Percentiles rank a stretch among this genome's conserved stretches.
phyloP scores from a whole-genome alignment of 768 basidiomycete genomes.

The Kwoniella pini region DNA sequence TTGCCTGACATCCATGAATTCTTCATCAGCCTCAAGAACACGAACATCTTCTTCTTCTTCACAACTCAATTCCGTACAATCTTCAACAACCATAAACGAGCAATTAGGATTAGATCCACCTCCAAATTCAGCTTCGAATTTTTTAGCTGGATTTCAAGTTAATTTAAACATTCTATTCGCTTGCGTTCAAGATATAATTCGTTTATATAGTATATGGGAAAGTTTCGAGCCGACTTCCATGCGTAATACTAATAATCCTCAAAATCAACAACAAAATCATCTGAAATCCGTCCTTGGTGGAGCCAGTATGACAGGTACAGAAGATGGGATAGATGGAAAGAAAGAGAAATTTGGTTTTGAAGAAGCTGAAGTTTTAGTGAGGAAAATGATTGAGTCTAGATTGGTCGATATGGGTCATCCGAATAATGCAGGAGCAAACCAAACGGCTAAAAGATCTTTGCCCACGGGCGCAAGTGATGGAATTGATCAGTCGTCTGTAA shows the following conservation, averaged over 20 bases:
- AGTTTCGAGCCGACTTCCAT: constrained; percentile 61
- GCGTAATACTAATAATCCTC: not conserved
- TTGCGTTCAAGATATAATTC: constrained; percentile 86
- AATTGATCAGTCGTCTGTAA: not conserved
- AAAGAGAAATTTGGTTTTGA: constrained; percentile 40
- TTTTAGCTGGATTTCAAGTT: constrained; percentile 82
- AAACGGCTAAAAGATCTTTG: constrained; percentile 1
- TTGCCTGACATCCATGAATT: constrained; percentile 64
- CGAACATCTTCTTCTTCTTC: constrained; percentile 47
- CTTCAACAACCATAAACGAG: constrained; percentile 53
- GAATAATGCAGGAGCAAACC: constrained; percentile 31
- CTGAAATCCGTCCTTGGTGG: not conserved
- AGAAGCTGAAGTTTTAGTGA: constrained; percentile 42
- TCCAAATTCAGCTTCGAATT: constrained; percentile 57
- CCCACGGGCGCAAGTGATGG: too few relatives aligned
- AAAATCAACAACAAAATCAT: constrained; percentile 1
- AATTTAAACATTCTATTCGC: constrained; percentile 77
- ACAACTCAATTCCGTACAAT: constrained; percentile 53
- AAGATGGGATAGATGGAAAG: constrained; percentile 1
- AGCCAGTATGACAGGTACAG: not conserved
- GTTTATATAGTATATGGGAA: constrained; percentile 86
- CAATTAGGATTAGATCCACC: constrained; percentile 22
- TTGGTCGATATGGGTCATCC: constrained; percentile 42
- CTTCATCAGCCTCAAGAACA: constrained; percentile 42
- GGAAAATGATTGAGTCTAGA: constrained; percentile 45